phyloP scores from a whole-genome alignment of 495 filamentous ascomycete genomes.

The Hyphodiscus hymeniophilus region DNA sequence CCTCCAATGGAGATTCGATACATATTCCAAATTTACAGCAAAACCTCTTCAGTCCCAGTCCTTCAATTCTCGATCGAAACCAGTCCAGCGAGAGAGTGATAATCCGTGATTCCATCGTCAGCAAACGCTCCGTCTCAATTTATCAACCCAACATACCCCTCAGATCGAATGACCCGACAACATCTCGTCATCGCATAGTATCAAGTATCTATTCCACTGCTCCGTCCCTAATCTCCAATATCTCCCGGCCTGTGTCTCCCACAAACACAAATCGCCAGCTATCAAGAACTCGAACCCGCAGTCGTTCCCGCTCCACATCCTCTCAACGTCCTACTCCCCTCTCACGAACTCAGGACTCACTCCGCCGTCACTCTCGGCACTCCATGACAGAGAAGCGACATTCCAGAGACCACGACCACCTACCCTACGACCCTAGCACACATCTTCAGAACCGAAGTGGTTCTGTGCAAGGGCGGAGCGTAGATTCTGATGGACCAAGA shows the following conservation, averaged over 20 bases:
- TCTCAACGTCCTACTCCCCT: not conserved
- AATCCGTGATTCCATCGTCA: slow-evolving; percentile 16
- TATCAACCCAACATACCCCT: not conserved
- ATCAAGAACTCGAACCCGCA: not conserved
- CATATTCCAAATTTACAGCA: no score
- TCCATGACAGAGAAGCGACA: not conserved
- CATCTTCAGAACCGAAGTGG: slow-evolving; percentile 9
- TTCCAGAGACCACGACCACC: slow-evolving; percentile 10
- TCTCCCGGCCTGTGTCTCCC: no score
- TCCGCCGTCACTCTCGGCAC: not conserved
- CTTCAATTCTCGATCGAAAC: no score
- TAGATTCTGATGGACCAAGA: slow-evolving; percentile 19
- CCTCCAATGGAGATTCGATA: not conserved
- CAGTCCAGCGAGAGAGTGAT: not conserved
- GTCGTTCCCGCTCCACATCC: slow-evolving; percentile 5
- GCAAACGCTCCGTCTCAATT: slow-evolving; percentile 12
- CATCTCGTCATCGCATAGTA: slow-evolving; percentile 1
- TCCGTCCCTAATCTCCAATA: slow-evolving; percentile 1
- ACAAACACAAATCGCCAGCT: no score
- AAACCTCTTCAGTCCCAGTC: no score
- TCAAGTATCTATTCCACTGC: slow-evolving; percentile 12
- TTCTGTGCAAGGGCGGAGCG: slow-evolving; percentile 12
- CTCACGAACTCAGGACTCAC: slow-evolving; percentile 9
- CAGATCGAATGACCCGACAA: not conserved
- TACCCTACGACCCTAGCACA: slow-evolving; percentile 14